Percentiles rank a stretch among this genome's conserved stretches.
phyloP scores from a whole-genome alignment of 352 stramenopile species.

The Pythium vanterpoolii region DNA sequence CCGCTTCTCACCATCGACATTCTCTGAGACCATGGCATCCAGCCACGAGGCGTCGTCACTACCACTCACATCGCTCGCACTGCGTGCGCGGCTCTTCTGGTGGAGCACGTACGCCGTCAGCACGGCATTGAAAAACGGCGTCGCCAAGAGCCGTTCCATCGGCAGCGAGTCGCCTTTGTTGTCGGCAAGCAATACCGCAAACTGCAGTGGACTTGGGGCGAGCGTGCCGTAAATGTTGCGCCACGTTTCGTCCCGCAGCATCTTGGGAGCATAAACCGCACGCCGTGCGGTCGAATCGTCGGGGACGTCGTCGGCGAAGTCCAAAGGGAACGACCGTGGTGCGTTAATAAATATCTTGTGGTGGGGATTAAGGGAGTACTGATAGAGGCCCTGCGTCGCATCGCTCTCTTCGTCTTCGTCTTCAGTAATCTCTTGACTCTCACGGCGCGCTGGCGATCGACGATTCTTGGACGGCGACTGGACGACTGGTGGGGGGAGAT shows the following conservation, averaged over 20 bases:
- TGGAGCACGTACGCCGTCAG: slow-evolving; percentile 61
- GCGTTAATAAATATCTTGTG: slow-evolving; percentile 86
- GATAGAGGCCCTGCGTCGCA: slow-evolving; percentile 43
- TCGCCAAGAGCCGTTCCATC: slow-evolving; percentile 59
- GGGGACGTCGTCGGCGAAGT: slow-evolving; percentile 41
- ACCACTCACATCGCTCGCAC: slow-evolving; percentile 20
- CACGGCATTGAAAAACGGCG: slow-evolving; percentile 61
- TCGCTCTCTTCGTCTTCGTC: slow-evolving; percentile 15
- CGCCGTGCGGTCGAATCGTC: slow-evolving; percentile 38
- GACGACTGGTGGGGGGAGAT: slow-evolving; percentile 58
- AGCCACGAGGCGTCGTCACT: slow-evolving; percentile 19
- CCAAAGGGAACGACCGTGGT: slow-evolving; percentile 58
- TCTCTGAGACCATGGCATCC: slow-evolving; percentile 21
- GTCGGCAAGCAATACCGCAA: slow-evolving; percentile 49
- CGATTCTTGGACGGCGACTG: slow-evolving; percentile 48
- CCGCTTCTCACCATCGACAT: not conserved
- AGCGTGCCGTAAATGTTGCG: slow-evolving; percentile 67
- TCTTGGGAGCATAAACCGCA: slow-evolving; percentile 64
- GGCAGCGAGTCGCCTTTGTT: slow-evolving; percentile 65
- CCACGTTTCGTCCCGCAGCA: slow-evolving; percentile 70
- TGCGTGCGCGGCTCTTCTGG: slow-evolving; percentile 33
- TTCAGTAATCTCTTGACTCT: slow-evolving; percentile 30
- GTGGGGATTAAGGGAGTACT: slow-evolving; percentile 70
- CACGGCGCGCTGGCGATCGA: slow-evolving; percentile 26
- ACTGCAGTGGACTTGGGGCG: slow-evolving; percentile 47